A percentile compares a stretch with the other conserved stretches of the same genome.
Conservation (phyloP, 2,329 filamentous ascomycete genomes). For the Ascocoryne sarcoides region DNA sequence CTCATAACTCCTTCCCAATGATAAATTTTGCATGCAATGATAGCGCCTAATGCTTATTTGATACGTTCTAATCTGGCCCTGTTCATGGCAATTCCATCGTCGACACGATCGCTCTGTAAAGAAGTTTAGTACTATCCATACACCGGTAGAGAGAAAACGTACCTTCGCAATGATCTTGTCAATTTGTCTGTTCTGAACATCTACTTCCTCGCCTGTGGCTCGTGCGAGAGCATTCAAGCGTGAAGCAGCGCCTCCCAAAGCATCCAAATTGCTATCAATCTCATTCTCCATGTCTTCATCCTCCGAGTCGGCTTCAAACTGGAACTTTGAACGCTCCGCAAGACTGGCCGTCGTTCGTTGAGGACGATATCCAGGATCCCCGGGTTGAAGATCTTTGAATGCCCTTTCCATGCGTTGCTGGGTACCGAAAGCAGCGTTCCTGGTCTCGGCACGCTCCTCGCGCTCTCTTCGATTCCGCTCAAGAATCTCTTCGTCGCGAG, state of each 20-base stretch:
- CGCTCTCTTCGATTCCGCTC: slow-evolving; percentile 59
- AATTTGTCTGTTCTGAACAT: slow-evolving; percentile 69
- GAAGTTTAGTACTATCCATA: slow-evolving; percentile 25
- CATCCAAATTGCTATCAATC: slow-evolving; percentile 57
- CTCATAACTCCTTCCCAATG: too few species aligned
- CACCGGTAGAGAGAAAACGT: slow-evolving; percentile 10
- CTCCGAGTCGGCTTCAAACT: slow-evolving; percentile 52
- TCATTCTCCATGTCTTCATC: slow-evolving; percentile 53
- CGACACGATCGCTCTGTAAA: slow-evolving; percentile 67
- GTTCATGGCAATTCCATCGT: slow-evolving; percentile 74
- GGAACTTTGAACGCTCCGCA: slow-evolving; percentile 62
- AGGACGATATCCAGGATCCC: slow-evolving; percentile 24
- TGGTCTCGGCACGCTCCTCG: slow-evolving; percentile 55
- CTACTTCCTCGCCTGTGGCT: slow-evolving; percentile 67
- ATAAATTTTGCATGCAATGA: too few species aligned
- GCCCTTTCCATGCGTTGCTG: slow-evolving; percentile 46
- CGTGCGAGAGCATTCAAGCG: slow-evolving; percentile 65
- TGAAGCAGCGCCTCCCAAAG: slow-evolving; percentile 51
- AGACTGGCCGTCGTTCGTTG: slow-evolving; percentile 31
- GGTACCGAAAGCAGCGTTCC: slow-evolving; percentile 42
- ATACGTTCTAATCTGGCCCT: slow-evolving; percentile 39
- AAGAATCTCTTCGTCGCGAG: slow-evolving; percentile 60
- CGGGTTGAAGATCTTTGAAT: slow-evolving; percentile 36
- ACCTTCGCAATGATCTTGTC: slow-evolving; percentile 73
- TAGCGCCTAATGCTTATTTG: slow-evolving; percentile 15